phyloP scores from a whole-genome alignment of 305 asterid species.

The Euphrasia arctica region DNA sequence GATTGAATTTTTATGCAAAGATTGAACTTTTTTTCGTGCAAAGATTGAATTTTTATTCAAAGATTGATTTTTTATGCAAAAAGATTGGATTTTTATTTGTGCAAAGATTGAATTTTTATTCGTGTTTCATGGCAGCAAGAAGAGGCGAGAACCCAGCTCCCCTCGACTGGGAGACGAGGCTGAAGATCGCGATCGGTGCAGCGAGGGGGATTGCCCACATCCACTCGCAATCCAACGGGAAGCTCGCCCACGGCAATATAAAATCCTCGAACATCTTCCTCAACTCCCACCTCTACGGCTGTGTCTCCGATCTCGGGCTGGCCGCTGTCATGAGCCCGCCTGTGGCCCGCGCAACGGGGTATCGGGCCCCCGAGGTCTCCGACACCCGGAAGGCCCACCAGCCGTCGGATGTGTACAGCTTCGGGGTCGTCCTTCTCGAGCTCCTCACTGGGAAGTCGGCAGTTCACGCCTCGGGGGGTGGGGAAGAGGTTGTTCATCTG shows the following conservation, averaged over 20 bases:
- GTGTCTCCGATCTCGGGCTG: conserved; percentile 49
- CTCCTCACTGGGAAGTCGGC: conserved; percentile 65
- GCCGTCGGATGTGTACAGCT: conserved; percentile 54
- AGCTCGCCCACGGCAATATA: conserved; percentile 55
- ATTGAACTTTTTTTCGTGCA: no score
- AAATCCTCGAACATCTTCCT: conserved; percentile 60
- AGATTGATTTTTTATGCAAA: no score
- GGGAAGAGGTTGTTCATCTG: conserved; percentile 45
- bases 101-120: no score
- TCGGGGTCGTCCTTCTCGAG: conserved; percentile 53
- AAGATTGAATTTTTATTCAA: no score
- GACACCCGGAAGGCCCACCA: conserved; percentile 47
- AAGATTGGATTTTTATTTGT: no score
- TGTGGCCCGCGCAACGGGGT: conserved; percentile 37
- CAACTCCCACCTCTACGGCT: conserved; percentile 44
- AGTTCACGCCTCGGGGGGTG: conserved; percentile 33
- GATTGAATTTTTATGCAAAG: no score
- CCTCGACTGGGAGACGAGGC: conserved; percentile 64
- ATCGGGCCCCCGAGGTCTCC: conserved; percentile 57
- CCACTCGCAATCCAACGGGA: conserved; percentile 50
- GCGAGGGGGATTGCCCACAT: conserved; percentile 57
- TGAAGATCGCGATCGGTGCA: conserved; percentile 53
- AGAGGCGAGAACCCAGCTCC: conserved; percentile 39
- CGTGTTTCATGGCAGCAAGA: conserved; percentile 37
- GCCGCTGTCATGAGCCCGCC: conserved; percentile 44